Percentiles rank a stretch among this genome's conserved stretches.
Evolutionary conservation across 176 grass and related monocot genomes (phyloP).

Genomic region (Echinochloa phyllopogon): DNA sequence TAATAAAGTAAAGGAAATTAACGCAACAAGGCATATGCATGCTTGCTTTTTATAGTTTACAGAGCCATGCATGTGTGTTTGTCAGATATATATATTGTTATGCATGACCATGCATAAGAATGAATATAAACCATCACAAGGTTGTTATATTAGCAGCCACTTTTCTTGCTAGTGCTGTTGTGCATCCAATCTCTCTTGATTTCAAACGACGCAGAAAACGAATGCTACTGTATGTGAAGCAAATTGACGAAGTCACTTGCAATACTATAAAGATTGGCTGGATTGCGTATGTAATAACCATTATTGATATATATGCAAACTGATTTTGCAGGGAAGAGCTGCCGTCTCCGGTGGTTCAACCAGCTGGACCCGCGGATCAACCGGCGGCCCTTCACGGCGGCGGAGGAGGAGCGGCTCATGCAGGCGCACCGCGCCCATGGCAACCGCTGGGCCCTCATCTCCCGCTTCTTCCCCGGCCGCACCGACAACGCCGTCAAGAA

Average conservation of each 20-base stretch:
- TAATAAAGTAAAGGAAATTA: neutral
- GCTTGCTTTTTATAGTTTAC: no score
- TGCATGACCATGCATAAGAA: neutral
- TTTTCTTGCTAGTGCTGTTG: no score
- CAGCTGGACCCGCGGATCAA: slow-evolving; percentile 78
- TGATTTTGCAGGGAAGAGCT: slow-evolving; percentile 89
- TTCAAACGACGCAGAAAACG: neutral
- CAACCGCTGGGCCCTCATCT: slow-evolving; percentile 70
- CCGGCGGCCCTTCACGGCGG: slow-evolving; percentile 67
- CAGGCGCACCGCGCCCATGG: slow-evolving; percentile 53
- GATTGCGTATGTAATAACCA: neutral
- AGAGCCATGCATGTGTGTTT: neutral
- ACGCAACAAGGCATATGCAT: neutral
- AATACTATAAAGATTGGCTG: neutral
- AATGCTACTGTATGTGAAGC: neutral
- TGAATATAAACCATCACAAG: no score
- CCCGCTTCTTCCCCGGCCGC: slow-evolving; percentile 62
- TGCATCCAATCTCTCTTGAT: neutral
- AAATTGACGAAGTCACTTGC: neutral
- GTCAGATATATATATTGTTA: no score
- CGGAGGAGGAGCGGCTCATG: slow-evolving; percentile 71
- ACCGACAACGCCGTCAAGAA: slow-evolving; percentile 78
- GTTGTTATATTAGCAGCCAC: no score
- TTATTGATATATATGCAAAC: neutral
- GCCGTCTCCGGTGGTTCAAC: slow-evolving; percentile 82